Base-by-base conservation (phyloP, 1,284 basidiomycete genomes). In the Cutaneotrichosporon cyanovorans region DNA sequence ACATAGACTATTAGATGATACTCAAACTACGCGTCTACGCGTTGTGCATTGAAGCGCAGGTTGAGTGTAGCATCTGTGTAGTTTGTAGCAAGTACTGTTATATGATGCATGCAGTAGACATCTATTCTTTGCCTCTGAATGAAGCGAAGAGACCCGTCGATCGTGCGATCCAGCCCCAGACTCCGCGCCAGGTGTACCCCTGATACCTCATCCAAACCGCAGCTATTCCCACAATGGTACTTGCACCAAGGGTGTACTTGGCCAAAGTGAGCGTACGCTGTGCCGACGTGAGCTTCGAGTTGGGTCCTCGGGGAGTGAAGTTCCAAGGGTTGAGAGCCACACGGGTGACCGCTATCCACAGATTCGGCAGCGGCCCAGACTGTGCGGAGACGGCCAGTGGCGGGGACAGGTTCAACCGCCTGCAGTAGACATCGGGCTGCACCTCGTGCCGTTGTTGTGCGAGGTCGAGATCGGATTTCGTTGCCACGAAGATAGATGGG, bases 401-500 rank as follows among this genome's bases (percentile, higher is more conserved):
- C 4, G 91, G 87, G 55, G 85, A 85, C 15, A 96, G 74, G 14
- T 82, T 80, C 45, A 93, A 72, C 48, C 88, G 78, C 61, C 89
- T 77, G 66, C 88, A 91, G 71, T 98, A 98, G 12, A 92, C 88
- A 65, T 97, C 93, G 33, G 93, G 93, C 70, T 98, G 93, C 14
- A 97, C 92, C 76, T 97, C 92, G 68, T 97, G 92, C 63, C 93
- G 78, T 84, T 93, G 90, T 62, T 91, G 80, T 15, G 93, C 93
- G 37, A 97, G 82, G 71, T 98, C 93, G 31, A 96, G 78, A 68
- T 98, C 93, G 8, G 90, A 91, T 74, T 98, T 98, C 28, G 93
- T 98, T 12, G 95, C 93, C n/a, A 98, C 90, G 66, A 97, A 97
- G 21, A 97, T 75, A 21, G 86, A 88, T 10, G 93, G 92, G 66